These are phyloP conservation scores for Maudiozyma humilis DNA, from an alignment of 1,139 yeast species.

Conservation along the genomic window DNA sequence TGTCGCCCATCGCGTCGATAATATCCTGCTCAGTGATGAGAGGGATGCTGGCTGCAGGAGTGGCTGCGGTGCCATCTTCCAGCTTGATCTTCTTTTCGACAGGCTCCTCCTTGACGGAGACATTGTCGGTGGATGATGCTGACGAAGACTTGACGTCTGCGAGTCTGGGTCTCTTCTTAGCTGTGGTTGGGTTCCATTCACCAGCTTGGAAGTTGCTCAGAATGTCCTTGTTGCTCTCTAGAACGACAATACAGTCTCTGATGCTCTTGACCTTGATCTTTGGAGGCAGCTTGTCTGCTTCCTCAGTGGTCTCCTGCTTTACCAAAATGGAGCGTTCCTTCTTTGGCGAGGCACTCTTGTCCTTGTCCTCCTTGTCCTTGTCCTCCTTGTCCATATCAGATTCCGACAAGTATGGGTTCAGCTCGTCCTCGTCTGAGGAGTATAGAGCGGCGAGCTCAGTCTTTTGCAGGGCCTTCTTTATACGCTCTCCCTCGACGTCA, in stretches of 20 bases:
- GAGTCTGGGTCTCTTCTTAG: slow-evolving; percentile 40
- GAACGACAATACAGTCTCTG: slow-evolving; percentile 58
- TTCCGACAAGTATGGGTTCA: slow-evolving; percentile 72
- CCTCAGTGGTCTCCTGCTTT: slow-evolving; percentile 15
- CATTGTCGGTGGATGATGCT: slow-evolving; percentile 6
- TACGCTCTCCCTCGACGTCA: slow-evolving; percentile 84
- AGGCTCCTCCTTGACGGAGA: slow-evolving; percentile 14
- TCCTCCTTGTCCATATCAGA: slow-evolving; percentile 56
- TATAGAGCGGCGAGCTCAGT: slow-evolving; percentile 85
- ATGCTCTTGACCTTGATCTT: slow-evolving; percentile 42
- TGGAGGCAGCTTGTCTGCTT: slow-evolving; percentile 22
- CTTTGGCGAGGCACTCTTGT: slow-evolving; percentile 13
- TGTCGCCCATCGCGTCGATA: slow-evolving; percentile 44
- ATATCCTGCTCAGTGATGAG: slow-evolving; percentile 65
- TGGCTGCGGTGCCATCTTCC: slow-evolving; percentile 28
- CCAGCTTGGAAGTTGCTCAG: slow-evolving; percentile 68
- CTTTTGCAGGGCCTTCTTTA: slow-evolving; percentile 74
- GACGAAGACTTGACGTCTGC: background rate
- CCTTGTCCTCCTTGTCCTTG: slow-evolving; percentile 39
- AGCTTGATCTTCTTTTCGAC: slow-evolving; percentile 15
- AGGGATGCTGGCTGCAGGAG: slow-evolving; percentile 9
- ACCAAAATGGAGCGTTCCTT: slow-evolving; percentile 18
- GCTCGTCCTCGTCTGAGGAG: slow-evolving; percentile 70
- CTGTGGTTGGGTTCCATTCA: slow-evolving; percentile 67
- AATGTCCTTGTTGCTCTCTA: slow-evolving; percentile 56